Conservation (phyloP, 2,329 filamentous ascomycete species). For the Rutstroemia sp. region DNA sequence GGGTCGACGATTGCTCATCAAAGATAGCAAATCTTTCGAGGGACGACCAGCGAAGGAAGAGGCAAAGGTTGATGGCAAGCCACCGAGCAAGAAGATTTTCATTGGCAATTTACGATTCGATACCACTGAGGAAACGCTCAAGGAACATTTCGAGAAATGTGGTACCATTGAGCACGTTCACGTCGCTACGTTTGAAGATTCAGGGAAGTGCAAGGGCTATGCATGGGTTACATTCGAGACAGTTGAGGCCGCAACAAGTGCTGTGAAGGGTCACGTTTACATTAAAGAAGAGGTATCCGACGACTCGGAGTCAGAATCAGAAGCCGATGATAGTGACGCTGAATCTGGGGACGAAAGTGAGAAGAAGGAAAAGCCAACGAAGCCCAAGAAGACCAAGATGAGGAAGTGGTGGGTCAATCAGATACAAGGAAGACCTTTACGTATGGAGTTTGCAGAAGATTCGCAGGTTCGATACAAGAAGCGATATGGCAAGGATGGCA, state of each 20-base stretch:
- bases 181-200: conserved; percentile 91
- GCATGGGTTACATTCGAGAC: conserved; percentile 91
- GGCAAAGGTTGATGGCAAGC: conserved; percentile 39
- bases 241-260: conserved; percentile 63
- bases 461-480: conserved; percentile 86
- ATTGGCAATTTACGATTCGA: conserved; percentile 85
- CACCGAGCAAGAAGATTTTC: conserved; percentile 75
- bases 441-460: conserved; percentile 92
- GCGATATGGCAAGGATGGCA: conserved; percentile 71
- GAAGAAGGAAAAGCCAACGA: conserved; percentile 47
- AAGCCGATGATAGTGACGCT: conserved; percentile 29
- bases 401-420: conserved; percentile 81
- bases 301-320: conserved; percentile 21
- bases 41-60: conserved; percentile 67
- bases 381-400: conserved; percentile 54
- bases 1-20: conserved; percentile 81
- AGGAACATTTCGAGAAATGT: conserved; percentile 76
- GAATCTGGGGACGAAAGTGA: conserved; percentile 41
- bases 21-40: conserved; percentile 83
- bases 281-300: conserved; percentile 46
- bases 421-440: conserved; percentile 70
- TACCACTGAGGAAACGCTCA: conserved; percentile 71
- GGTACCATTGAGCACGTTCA: conserved; percentile 77
- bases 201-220: conserved; percentile 95
- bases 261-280: conserved; percentile 75